Base-by-base conservation (phyloP, 805 yeast species). In the Schwanniomyces sp. region DNA sequence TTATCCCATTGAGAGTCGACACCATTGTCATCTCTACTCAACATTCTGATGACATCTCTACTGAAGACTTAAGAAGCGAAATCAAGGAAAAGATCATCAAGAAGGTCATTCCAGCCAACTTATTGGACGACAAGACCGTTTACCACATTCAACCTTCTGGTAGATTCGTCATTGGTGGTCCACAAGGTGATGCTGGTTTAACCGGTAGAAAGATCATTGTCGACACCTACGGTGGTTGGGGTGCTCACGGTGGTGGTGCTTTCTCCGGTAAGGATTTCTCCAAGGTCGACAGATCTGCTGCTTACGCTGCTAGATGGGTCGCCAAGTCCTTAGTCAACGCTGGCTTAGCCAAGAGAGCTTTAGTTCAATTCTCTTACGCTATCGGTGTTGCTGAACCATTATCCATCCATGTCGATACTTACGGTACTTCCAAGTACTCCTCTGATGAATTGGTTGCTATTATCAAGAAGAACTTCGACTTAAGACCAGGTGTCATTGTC, bases 221-320 rank as follows among this genome's bases (percentile, higher is more conserved):
- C 70, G 99, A 94, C 77, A 96, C 99, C 57, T 94, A 94, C 80
- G 99, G 99, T 81, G 99, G 99, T 67, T 95, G 99, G 95, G 97
- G 99, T 78, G 98, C 99, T 67, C 99, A 94, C 82, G 99, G 99
- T 79, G 99, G 99, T 82, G 99, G 99, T 82, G 99, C 99, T 57
- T 94, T 94, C 91, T 88, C 96, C 56, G 99, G 99, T 76, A 94
- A 94, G 83, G 99, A 94, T 78, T 94, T 89, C 88, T 90, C 97
- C 73, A 94, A 94, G 84, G 99, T 94, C 67, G 99, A 94, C 77
- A 89, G 99, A 81, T 92, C 98, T 57, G 99, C 99, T 70, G 99
- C 99, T 60, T 94, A 94, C 72, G 97, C 99, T 67, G 99, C 99
- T 64, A 91, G 99, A 82, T 94, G 99, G 99, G 97, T 94, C 64